Percentiles rank a stretch among this genome's conserved stretches.
phyloP scores from a whole-genome alignment of 352 stramenopile genomes.

The Globisporangium viniferum region DNA sequence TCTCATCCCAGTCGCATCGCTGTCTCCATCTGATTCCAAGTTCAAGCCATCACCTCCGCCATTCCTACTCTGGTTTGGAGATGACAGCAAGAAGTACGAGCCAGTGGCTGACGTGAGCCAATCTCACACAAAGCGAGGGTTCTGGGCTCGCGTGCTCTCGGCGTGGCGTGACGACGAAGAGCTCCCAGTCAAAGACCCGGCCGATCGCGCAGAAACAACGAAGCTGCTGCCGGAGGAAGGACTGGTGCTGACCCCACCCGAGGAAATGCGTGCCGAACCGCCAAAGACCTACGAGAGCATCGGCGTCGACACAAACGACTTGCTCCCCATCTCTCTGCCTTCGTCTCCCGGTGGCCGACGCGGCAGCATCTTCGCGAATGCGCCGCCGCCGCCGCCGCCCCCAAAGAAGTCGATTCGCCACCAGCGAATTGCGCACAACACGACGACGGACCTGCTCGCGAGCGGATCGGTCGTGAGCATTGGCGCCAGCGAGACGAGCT shows the following conservation, averaged over 20 bases:
- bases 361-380: constrained; percentile 17
- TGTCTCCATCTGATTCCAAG: constrained; percentile 4
- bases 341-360: constrained; percentile 2
- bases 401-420: neutral
- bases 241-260: neutral
- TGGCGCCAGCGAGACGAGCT: constrained; percentile 16
- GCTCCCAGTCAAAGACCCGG: neutral
- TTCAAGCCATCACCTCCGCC: constrained; percentile 16
- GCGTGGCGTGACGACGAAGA: neutral
- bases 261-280: neutral
- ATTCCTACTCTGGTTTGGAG: constrained; percentile 34
- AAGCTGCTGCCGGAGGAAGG: neutral
- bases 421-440: neutral
- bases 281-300: constrained; percentile 53
- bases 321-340: constrained; percentile 4
- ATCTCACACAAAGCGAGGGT: neutral
- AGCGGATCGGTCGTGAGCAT: constrained; percentile 7
- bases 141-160: neutral
- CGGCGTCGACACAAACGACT: constrained; percentile 34
- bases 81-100: constrained; percentile 1
- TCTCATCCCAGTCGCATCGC: constrained; percentile 34
- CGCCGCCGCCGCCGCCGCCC: constrained; percentile 7
- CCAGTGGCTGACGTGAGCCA: neutral
- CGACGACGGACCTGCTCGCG: neutral
- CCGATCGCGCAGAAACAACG: neutral